These are phyloP conservation scores for Penicillium sp. DNA, from an alignment of 2,329 filamentous ascomycete genomes.

Conservation along the genomic window DNA sequence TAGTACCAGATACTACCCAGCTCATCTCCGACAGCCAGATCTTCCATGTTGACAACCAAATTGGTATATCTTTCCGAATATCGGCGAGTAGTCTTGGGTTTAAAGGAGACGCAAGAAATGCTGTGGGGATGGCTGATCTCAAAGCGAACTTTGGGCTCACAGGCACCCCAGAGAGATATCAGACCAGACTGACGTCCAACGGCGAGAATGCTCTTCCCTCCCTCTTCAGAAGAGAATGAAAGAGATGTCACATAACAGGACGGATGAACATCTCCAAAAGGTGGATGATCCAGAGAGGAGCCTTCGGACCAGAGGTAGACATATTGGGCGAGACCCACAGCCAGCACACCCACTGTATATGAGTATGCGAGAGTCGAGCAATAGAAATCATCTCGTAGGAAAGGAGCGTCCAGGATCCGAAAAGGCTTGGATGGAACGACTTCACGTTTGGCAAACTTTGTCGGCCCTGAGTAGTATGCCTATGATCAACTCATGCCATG, in stretches of 20 bases:
- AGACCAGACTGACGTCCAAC: slow-evolving; percentile 78
- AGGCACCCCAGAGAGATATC: slow-evolving; percentile 76
- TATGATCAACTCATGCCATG: slow-evolving; percentile 21
- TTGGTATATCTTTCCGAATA: slow-evolving; percentile 54
- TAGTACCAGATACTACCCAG: slow-evolving; percentile 84
- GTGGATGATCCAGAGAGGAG: slow-evolving; percentile 64
- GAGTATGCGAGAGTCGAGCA: slow-evolving; percentile 90
- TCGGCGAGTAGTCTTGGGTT: slow-evolving; percentile 62
- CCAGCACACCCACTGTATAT: slow-evolving; percentile 71
- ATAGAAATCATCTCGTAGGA: slow-evolving; percentile 93
- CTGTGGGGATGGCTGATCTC: slow-evolving; percentile 71
- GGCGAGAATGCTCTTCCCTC: slow-evolving; percentile 78
- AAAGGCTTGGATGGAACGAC: slow-evolving; percentile 74
- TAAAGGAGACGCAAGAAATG: slow-evolving; percentile 81
- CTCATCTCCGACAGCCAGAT: slow-evolving; percentile 85
- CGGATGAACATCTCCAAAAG: slow-evolving; percentile 55
- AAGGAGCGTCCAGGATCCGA: slow-evolving; percentile 85
- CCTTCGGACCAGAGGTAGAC: slow-evolving; percentile 90
- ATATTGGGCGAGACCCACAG: slow-evolving; percentile 76
- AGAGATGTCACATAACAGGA: slow-evolving; percentile 74
- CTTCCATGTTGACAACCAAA: slow-evolving; percentile 69
- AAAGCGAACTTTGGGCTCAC: slow-evolving; percentile 68
- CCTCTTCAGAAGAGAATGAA: slow-evolving; percentile 82
- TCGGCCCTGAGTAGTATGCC: slow-evolving; percentile 30
- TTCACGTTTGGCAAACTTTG: slow-evolving; percentile 35